Evolutionary conservation across 2,329 filamentous ascomycete species (phyloP).

Genomic region (Aureobasidium subglaciale): DNA sequence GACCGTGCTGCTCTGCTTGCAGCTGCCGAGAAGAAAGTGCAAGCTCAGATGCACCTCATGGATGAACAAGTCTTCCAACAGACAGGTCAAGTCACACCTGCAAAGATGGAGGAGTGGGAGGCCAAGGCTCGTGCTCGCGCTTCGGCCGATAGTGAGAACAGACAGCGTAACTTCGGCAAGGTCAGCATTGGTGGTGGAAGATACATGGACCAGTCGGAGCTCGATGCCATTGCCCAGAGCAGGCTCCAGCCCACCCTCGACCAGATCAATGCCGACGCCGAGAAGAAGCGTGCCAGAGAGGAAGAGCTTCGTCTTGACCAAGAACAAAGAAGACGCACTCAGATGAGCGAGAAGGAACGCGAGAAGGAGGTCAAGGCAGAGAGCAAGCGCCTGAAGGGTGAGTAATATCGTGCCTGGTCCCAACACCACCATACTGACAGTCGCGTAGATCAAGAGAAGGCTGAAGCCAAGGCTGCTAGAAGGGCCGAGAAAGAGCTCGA

Average conservation of each 20-base stretch:
- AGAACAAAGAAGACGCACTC: constrained; percentile 57
- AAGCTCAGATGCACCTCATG: constrained; percentile 67
- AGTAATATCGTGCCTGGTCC: constrained; percentile 24
- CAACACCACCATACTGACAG: constrained; percentile 6
- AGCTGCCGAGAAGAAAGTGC: constrained; percentile 79
- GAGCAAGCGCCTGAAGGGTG: constrained; percentile 50
- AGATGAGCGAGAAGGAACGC: constrained; percentile 48
- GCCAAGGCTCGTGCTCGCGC: constrained; percentile 65
- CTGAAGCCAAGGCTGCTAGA: constrained; percentile 31
- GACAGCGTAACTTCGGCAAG: constrained; percentile 50
- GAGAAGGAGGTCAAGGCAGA: constrained; percentile 40
- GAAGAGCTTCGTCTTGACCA: constrained; percentile 56
- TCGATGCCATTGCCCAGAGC: constrained; percentile 70
- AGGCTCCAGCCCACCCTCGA: constrained; percentile 77
- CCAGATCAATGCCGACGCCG: constrained; percentile 73
- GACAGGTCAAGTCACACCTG: constrained; percentile 65
- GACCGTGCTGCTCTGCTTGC: constrained; percentile 72
- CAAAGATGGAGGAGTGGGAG: constrained; percentile 70
- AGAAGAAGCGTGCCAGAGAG: constrained; percentile 61
- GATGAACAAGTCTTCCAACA: constrained; percentile 73
- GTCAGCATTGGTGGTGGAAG: constrained; percentile 72
- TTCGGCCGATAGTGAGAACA: constrained; percentile 54
- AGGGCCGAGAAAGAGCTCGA: constrained; percentile 35
- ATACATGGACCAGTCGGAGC: constrained; percentile 68
- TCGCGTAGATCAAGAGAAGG: constrained; percentile 51